Evolutionary conservation across 176 grass and related monocot species (phyloP), one percentile per base, ranked within the genome.

Genomic region (Pontederia crassipes): DNA sequence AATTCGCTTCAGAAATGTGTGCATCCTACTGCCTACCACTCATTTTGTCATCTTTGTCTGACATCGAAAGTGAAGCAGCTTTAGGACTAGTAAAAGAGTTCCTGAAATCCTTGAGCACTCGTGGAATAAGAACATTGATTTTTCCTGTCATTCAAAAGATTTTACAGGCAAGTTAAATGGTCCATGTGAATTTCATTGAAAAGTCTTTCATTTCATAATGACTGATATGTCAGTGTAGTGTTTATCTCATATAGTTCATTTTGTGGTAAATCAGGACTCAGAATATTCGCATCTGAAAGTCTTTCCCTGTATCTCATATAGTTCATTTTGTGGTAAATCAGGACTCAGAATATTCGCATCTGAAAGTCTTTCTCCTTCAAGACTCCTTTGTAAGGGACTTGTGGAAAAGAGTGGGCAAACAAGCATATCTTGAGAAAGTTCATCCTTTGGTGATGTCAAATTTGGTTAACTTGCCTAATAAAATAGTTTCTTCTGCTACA

Each of bases 211-310:
- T 53, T 45, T 52, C 52, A 54, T 46, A 72, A 49, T 7, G 50
- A 17, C 26, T 28, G 11, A 70, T 55, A 9, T 20, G 14, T 16
- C 45, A 48, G 11, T 61, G 51, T 46, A 17, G 72, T 35, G 27
- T 75, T 75, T 35, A 28, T 61, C 15, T 72, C 49, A 79, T 28
- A 48, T 62, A 29, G 20, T 62, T 74, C 65, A 60, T 62, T 0
- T 71, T 55, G 62, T 82, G 68, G 46, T 85, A 46, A 66, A 66
- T 54, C 71, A 90, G 92, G 78, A 47, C 49, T 70, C 78, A 29
- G 83, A 90, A 56, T 87, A 88, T 82, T 96, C 92, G 24, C 86
- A 87, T 68, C 66, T 96, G 70, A 90, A 96, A 83, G 83, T 96
- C 68, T 83, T 72, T 35, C 73, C n/a, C n/a, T n/a, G n/a, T 35